phyloP scores from a whole-genome alignment of 2,329 filamentous ascomycete genomes.

The Tolypocladium album region DNA sequence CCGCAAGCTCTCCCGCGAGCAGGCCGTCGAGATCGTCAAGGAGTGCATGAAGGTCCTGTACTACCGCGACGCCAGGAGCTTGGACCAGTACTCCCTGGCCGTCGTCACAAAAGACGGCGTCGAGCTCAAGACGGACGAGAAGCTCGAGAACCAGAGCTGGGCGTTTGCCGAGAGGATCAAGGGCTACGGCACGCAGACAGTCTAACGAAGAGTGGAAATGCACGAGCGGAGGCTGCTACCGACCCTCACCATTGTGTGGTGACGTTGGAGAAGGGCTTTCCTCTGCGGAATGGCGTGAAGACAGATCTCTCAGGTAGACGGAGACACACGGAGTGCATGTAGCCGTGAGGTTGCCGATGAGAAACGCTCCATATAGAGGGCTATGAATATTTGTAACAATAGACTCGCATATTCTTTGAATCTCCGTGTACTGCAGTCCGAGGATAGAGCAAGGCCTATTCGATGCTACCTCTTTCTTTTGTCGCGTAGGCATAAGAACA shows the following conservation, averaged over 20 bases:
- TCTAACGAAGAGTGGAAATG: slow-evolving; percentile 22
- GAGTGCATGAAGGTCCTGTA: slow-evolving; percentile 98
- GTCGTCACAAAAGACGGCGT: slow-evolving; percentile 84
- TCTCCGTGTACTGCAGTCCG: neutral
- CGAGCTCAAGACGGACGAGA: slow-evolving; percentile 71
- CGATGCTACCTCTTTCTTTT: neutral
- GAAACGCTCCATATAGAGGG: neutral
- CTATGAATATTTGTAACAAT: neutral
- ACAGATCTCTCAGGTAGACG: neutral
- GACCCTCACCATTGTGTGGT: neutral
- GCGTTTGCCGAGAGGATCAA: slow-evolving; percentile 91
- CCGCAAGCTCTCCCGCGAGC: slow-evolving; percentile 59
- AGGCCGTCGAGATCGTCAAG: slow-evolving; percentile 71
- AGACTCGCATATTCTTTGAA: neutral
- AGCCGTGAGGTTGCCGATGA: neutral
- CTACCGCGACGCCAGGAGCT: slow-evolving; percentile 89
- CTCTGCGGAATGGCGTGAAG: neutral
- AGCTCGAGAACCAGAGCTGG: slow-evolving; percentile 95
- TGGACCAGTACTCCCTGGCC: slow-evolving; percentile 86
- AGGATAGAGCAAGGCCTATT: neutral
- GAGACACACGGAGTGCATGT: neutral
- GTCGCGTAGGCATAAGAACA: neutral
- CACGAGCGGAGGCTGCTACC: neutral
- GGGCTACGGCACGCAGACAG: slow-evolving; percentile 83
- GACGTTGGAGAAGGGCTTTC: neutral